Evolutionary conservation across 2,329 filamentous ascomycete species (phyloP), one percentile per base, ranked within the genome.

Genomic region (Colletotrichum euphorbiae): DNA sequence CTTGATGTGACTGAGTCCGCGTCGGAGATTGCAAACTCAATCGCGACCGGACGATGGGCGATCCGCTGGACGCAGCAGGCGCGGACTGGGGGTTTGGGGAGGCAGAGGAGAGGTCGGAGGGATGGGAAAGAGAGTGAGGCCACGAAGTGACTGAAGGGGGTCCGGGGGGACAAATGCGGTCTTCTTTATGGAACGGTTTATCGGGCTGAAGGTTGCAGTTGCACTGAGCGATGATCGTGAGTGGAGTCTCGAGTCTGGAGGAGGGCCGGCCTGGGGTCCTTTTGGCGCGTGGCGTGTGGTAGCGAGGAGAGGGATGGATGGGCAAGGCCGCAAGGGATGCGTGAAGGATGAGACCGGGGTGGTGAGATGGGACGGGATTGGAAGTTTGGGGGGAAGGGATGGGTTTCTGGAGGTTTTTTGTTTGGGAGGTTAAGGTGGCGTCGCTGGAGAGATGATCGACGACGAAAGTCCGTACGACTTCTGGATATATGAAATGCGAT

Each of bases 131-230:
- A 43, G 58, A 57, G 28, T 28, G 8, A 57, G 54, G 43, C 54
- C 21, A 45, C 38, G 46, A 54, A 21, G 36, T 50, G 3, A 8
- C 15, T 13, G 6, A 19, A 52, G 51, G 43, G 50, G 48, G 28
- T 28, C 48, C 28, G 9, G 28, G 28, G n/a, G 52, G 55, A 45
- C 40, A 33, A 48, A 38, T 33, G 33, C 21, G 55, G 46, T 40
- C 43, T 52, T 59, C 62, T 69, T 58, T 69, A 69, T 69, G 61
- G 59, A 33, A 66, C 13, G 24, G 33, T 65, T 60, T 69, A 66
- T 66, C 66, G 54, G 66, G 38, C 38, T 50, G 61, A 54, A 68
- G 65, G 65, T 65, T 68, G 55, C 66, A 69, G 66, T 69, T 55
- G 48, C 66, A 69, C 66, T 24, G 54, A 54, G 61, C 46, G 61